Percentiles rank a stretch among this genome's conserved stretches.
Evolutionary conservation across 148 eudicot species (phyloP).

Genomic region (Fallopia convolvulus): DNA sequence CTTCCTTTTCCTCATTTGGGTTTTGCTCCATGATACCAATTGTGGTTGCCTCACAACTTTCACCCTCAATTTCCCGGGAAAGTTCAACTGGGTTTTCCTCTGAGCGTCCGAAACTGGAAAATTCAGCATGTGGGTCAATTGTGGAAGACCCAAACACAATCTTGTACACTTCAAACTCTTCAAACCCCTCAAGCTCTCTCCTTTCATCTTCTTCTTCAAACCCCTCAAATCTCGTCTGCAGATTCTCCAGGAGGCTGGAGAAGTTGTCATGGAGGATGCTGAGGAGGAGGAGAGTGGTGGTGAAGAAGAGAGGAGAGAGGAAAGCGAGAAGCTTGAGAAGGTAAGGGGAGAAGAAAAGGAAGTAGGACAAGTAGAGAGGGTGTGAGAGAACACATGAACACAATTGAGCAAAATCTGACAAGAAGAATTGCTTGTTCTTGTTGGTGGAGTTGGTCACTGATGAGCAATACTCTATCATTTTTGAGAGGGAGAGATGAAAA

Average conservation of each 20-base stretch:
- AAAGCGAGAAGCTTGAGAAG: slow-evolving; percentile 56
- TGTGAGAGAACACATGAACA: slow-evolving; percentile 35
- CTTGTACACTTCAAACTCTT: slow-evolving; percentile 56
- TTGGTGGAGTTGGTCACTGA: slow-evolving; percentile 19
- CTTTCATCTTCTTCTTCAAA: slow-evolving; percentile 16
- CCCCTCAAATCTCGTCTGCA: not conserved
- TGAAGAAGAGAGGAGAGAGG: slow-evolving; percentile 68
- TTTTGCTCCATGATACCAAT: too few relatives aligned
- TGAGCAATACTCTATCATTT: slow-evolving; percentile 43
- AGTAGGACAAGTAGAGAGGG: slow-evolving; percentile 63
- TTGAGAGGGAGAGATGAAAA: slow-evolving; percentile 7
- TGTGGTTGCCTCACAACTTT: not conserved
- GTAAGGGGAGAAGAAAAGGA: slow-evolving; percentile 81
- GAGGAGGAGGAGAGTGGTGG: slow-evolving; percentile 43
- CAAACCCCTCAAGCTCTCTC: slow-evolving; percentile 17
- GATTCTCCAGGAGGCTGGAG: not conserved
- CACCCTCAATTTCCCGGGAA: not conserved
- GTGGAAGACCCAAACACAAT: slow-evolving; percentile 44
- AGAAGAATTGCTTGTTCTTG: slow-evolving; percentile 15
- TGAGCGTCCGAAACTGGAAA: not conserved
- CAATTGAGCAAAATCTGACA: slow-evolving; percentile 28
- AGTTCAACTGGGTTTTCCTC: not conserved
- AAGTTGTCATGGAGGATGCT: slow-evolving; percentile 16
- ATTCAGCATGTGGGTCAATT: slow-evolving; percentile 15
- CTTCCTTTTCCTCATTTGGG: slow-evolving; percentile 5